Conservation (phyloP, 164 flowering plant genomes). For the Pachysandra terminalis region DNA sequence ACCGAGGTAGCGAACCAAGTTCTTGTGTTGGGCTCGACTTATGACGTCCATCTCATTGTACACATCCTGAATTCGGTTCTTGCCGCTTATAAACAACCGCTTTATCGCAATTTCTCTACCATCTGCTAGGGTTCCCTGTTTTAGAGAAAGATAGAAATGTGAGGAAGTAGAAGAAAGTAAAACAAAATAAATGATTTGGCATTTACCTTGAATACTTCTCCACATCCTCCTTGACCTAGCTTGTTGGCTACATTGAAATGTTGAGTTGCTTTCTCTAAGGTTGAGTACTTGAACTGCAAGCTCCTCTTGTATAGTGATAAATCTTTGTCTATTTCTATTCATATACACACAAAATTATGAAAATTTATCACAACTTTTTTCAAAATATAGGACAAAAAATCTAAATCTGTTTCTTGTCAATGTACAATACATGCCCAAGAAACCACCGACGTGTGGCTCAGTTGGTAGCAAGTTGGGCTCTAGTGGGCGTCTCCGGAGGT, state of each 20-base stretch:
- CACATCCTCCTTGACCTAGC: conserved; percentile 40
- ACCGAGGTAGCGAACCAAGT: conserved; percentile 14
- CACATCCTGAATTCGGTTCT: conserved; percentile 10
- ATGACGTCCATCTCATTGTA: conserved; percentile 16
- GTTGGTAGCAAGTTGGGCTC: no score
- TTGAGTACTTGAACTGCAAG: conserved; percentile 25
- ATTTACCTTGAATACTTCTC: conserved; percentile 23
- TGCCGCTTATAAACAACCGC: conserved; percentile 9
- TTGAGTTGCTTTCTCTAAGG: conserved; percentile 29
- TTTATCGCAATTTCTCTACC: conserved; percentile 19
- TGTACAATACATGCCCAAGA: not conserved
- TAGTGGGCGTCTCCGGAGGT: no score
- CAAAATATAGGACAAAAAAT: not conserved
- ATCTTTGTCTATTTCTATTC: conserved; percentile 7
- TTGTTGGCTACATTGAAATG: conserved; percentile 24
- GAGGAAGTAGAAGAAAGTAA: no score
- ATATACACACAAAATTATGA: no score
- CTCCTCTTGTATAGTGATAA: conserved; percentile 12
- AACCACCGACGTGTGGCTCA: no score
- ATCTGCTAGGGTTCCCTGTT: conserved; percentile 11
- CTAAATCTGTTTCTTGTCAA: not conserved
- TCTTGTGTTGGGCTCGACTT: conserved; percentile 16
- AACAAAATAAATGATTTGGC: no score
- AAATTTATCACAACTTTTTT: not conserved
- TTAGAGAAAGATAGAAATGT: no score